Conservation (phyloP, 2,329 filamentous ascomycete genomes). For the Epichloe amarillans region DNA sequence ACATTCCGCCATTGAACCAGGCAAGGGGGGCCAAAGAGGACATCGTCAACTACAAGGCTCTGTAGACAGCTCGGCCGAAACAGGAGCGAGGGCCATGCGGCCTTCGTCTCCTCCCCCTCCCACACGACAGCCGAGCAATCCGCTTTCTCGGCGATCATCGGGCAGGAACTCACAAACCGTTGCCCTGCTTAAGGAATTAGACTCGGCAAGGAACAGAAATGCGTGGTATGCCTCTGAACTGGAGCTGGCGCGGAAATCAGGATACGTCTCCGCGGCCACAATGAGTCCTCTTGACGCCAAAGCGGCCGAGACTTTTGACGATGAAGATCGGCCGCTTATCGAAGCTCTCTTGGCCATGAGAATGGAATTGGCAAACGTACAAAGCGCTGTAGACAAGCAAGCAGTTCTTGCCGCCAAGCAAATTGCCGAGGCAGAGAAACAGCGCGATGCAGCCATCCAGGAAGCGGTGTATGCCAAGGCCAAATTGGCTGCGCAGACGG, state of each 20-base stretch:
- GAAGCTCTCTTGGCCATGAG: constrained; percentile 90
- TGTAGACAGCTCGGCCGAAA: constrained; percentile 54
- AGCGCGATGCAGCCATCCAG: constrained; percentile 84
- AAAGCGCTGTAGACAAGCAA: constrained; percentile 79
- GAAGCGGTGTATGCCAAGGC: constrained; percentile 94
- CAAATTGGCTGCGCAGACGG: constrained; percentile 66
- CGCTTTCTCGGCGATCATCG: constrained; percentile 46
- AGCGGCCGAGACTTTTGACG: constrained; percentile 65
- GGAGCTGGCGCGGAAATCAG: constrained; percentile 78
- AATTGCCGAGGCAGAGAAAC: constrained; percentile 87
- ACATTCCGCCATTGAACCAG: constrained; percentile 13
- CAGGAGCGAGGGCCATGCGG: constrained; percentile 31
- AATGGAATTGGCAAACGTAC: constrained; percentile 76
- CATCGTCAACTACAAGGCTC: constrained; percentile 44
- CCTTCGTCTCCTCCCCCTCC: constrained; percentile 43
- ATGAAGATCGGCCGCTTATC: constrained; percentile 83
- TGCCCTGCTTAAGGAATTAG: constrained; percentile 72
- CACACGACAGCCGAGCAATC: constrained; percentile 41
- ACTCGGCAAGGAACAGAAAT: constrained; percentile 71
- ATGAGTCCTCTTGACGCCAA: constrained; percentile 66
- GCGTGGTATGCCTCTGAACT: constrained; percentile 96
- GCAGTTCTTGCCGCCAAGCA: constrained; percentile 72
- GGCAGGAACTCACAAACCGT: constrained; percentile 53
- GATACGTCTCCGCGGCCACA: constrained; percentile 62
- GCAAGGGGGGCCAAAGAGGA: constrained; percentile 22